A percentile compares a stretch with the other conserved stretches of the same genome.
Evolutionary conservation across 2,329 filamentous ascomycete species (phyloP).

Genomic region (Xylariaceae sp.): DNA sequence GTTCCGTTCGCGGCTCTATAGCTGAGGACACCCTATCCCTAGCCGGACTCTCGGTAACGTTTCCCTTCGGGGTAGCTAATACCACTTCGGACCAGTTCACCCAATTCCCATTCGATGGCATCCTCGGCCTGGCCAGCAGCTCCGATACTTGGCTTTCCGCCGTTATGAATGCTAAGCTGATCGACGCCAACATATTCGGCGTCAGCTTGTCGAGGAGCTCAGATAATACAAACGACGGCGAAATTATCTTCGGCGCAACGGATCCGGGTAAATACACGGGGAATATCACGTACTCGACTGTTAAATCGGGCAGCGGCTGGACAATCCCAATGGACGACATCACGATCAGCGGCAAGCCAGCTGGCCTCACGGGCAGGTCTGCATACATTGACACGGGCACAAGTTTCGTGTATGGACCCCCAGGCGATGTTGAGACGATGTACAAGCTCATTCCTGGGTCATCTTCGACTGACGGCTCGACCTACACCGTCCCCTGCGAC

Average conservation of each 20-base stretch:
- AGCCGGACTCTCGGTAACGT: slow-evolving; percentile 58
- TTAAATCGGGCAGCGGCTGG: slow-evolving; percentile 56
- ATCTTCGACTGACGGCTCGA: slow-evolving; percentile 49
- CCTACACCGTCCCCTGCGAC: slow-evolving; percentile 70
- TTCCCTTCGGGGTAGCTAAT: slow-evolving; percentile 69
- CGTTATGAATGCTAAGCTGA: slow-evolving; percentile 51
- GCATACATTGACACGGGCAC: slow-evolving; percentile 84
- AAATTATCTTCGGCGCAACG: slow-evolving; percentile 70
- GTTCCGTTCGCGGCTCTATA: slow-evolving; percentile 63
- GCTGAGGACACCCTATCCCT: slow-evolving; percentile 64
- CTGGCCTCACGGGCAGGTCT: slow-evolving; percentile 50
- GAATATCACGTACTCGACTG: slow-evolving; percentile 61
- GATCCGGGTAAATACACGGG: slow-evolving; percentile 66
- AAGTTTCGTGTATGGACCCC: slow-evolving; percentile 70
- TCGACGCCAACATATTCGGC: slow-evolving; percentile 64
- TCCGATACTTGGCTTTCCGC: slow-evolving; percentile 65
- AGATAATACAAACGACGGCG: slow-evolving; percentile 66
- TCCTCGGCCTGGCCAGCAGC: slow-evolving; percentile 70
- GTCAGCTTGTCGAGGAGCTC: slow-evolving; percentile 64
- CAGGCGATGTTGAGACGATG: slow-evolving; percentile 60
- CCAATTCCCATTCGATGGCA: slow-evolving; percentile 81
- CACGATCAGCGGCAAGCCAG: slow-evolving; percentile 55
- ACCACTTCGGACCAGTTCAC: slow-evolving; percentile 70
- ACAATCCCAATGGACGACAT: slow-evolving; percentile 65
- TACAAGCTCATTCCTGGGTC: slow-evolving; percentile 65